A percentile compares a stretch with the other conserved stretches of the same genome.
phyloP scores from a whole-genome alignment of 805 yeast genomes.

The Monosporozyma servazzii region DNA sequence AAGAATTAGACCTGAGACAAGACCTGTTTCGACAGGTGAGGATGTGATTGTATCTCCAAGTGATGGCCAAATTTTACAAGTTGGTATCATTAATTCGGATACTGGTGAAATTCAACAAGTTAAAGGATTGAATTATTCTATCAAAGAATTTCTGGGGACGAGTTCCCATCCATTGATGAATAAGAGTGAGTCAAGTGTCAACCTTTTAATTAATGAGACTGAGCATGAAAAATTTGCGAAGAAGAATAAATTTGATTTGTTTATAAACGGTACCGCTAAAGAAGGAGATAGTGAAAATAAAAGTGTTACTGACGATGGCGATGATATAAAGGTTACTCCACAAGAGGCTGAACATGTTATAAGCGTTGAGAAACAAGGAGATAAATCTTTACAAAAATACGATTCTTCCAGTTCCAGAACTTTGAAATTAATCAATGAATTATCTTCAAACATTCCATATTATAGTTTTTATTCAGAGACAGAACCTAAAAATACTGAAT shows the following conservation, averaged over 20 bases:
- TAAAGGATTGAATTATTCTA: slow-evolving; percentile 88
- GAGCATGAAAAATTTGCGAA: slow-evolving; percentile 66
- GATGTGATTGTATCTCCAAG: slow-evolving; percentile 74
- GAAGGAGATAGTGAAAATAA: not conserved
- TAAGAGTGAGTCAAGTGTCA: slow-evolving; percentile 21
- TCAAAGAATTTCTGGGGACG: slow-evolving; percentile 77
- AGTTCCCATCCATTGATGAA: slow-evolving; percentile 29
- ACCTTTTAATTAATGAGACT: slow-evolving; percentile 34
- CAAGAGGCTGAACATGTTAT: slow-evolving; percentile 16
- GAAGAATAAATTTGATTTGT: slow-evolving; percentile 53
- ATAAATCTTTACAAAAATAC: slow-evolving; percentile 39
- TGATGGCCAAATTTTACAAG: slow-evolving; percentile 82
- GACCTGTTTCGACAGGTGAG: slow-evolving; percentile 62
- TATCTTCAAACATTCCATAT: slow-evolving; percentile 17
- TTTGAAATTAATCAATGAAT: slow-evolving; percentile 33
- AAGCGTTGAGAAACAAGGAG: slow-evolving; percentile 57
- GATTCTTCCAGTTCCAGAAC: slow-evolving; percentile 24
- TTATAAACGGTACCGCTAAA: slow-evolving; percentile 2
- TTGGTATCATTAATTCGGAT: slow-evolving; percentile 58
- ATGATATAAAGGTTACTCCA: slow-evolving; percentile 10
- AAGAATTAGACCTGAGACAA: slow-evolving; percentile 60
- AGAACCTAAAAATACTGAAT: slow-evolving; percentile 40
- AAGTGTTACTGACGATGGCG: not conserved
- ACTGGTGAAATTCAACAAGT: slow-evolving; percentile 92
- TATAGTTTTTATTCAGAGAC: slow-evolving; percentile 3